These are phyloP conservation scores for Flaveria linearis DNA, from an alignment of 129 eudicot genomes.

Conservation along the genomic window DNA sequence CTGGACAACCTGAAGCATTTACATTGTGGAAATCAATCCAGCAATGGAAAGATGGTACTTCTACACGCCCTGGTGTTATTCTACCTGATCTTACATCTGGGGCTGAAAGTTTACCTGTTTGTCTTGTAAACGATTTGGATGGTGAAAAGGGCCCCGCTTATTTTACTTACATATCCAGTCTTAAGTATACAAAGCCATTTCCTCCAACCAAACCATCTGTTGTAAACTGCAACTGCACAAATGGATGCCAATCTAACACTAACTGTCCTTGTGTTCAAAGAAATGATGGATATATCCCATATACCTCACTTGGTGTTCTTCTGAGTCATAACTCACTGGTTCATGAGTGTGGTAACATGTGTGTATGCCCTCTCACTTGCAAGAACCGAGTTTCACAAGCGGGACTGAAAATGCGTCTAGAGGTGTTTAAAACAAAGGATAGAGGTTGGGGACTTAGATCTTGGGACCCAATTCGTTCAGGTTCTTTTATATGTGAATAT, in stretches of 20 bases:
- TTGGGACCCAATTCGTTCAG: slow-evolving; percentile 86
- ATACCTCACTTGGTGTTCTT: slow-evolving; percentile 65
- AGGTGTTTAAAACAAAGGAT: slow-evolving; percentile 80
- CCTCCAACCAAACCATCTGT: slow-evolving; percentile 37
- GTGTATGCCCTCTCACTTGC: slow-evolving; percentile 75
- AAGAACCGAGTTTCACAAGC: slow-evolving; percentile 76
- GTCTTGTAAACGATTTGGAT: slow-evolving; percentile 76
- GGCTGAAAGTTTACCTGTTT: slow-evolving; percentile 60
- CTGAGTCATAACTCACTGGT: slow-evolving; percentile 52
- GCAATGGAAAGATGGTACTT: slow-evolving; percentile 71
- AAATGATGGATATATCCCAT: slow-evolving; percentile 74
- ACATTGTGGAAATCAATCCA: slow-evolving; percentile 79
- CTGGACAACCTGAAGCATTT: slow-evolving; percentile 82
- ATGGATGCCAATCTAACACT: slow-evolving; percentile 69
- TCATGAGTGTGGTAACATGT: slow-evolving; percentile 74
- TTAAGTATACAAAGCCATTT: slow-evolving; percentile 58
- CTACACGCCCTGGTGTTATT: slow-evolving; percentile 56
- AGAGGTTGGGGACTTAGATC: slow-evolving; percentile 95
- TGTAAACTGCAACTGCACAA: slow-evolving; percentile 46
- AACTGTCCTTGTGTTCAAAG: slow-evolving; percentile 63
- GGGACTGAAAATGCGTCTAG: slow-evolving; percentile 63
- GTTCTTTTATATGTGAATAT: slow-evolving; percentile 85
- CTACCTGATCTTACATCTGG: slow-evolving; percentile 81
- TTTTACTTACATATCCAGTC: slow-evolving; percentile 55
- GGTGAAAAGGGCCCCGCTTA: slow-evolving; percentile 79